Conservation (phyloP, 805 yeast genomes). For the Sugiyamaella valdiviana region DNA sequence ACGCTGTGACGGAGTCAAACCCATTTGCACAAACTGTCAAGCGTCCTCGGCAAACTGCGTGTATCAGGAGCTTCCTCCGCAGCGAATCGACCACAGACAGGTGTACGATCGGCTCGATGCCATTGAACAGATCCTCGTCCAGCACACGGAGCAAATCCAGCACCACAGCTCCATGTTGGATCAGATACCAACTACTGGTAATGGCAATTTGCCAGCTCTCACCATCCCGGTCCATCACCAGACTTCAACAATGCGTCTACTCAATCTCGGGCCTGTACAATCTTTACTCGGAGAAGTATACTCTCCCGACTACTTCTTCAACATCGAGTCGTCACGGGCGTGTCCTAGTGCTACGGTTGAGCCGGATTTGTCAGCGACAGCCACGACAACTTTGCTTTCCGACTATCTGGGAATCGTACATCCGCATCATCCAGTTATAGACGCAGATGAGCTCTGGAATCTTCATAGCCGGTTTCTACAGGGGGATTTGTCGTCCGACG, state of each 20-base stretch:
- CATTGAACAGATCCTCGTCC: background rate
- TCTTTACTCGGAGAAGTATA: constrained; percentile 7
- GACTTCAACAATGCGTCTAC: constrained; percentile 9
- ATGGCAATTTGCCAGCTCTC: constrained; percentile 6
- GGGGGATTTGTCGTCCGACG: background rate
- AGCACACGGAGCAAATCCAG: background rate
- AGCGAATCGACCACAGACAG: constrained; percentile 1
- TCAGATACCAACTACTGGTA: background rate
- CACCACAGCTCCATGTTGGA: background rate
- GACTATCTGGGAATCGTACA: constrained; percentile 6
- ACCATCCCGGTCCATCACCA: constrained; percentile 11
- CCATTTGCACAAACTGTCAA: constrained; percentile 10
- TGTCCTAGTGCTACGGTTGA: background rate
- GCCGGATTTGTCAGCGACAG: background rate
- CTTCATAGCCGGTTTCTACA: constrained; percentile 1
- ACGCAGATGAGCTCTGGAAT: background rate
- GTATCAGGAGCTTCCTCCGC: constrained; percentile 2
- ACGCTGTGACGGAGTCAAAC: constrained; percentile 11
- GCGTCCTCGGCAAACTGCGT: constrained; percentile 9
- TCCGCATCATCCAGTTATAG: constrained; percentile 6
- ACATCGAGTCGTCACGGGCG: constrained; percentile 4
- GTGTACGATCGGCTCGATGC: background rate
- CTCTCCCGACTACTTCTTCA: constrained; percentile 8
- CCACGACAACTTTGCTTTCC: background rate
- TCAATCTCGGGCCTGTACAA: constrained; percentile 3